A percentile compares a stretch with the other conserved stretches of the same genome.
Evolutionary conservation across 257 asterid genomes (phyloP).

Genomic region (Gardenia jasminoides): DNA sequence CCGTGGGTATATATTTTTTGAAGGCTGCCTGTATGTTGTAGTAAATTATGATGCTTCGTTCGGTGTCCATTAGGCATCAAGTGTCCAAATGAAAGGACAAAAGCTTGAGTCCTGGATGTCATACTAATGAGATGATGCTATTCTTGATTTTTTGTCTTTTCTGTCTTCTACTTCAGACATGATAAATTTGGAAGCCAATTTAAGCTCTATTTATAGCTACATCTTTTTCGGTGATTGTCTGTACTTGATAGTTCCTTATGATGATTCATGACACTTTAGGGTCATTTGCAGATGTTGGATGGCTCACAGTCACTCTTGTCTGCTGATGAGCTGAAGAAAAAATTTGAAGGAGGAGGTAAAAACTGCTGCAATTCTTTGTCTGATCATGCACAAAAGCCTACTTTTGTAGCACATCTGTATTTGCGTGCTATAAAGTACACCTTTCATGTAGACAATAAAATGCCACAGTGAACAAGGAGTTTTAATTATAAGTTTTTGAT

Average conservation of each 20-base stretch:
- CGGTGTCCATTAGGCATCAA: neutral
- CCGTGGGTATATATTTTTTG: neutral
- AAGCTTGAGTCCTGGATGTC: too few relatives aligned
- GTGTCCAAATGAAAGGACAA: neutral
- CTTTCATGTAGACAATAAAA: neutral
- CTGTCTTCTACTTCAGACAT: too few relatives aligned
- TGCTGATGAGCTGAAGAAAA: conserved; percentile 72
- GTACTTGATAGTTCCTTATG: too few relatives aligned
- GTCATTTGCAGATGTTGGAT: conserved; percentile 68
- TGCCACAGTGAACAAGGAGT: too few relatives aligned
- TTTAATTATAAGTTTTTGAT: too few relatives aligned
- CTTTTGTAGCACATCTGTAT: neutral
- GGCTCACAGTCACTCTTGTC: conserved; percentile 78
- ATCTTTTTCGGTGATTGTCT: too few relatives aligned
- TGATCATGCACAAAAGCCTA: neutral
- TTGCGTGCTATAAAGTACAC: neutral
- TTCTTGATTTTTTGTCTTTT: too few relatives aligned
- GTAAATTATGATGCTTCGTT: neutral
- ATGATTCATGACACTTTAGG: conserved; percentile 15
- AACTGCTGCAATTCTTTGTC: neutral
- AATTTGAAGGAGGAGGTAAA: conserved; percentile 76
- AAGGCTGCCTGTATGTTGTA: neutral
- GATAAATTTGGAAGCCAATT: too few relatives aligned
- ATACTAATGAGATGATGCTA: too few relatives aligned
- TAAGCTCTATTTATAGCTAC: too few relatives aligned